These are phyloP conservation scores for Trichoderma oligosporum DNA, from an alignment of 2,329 filamentous ascomycete species.

Conservation along the genomic window DNA sequence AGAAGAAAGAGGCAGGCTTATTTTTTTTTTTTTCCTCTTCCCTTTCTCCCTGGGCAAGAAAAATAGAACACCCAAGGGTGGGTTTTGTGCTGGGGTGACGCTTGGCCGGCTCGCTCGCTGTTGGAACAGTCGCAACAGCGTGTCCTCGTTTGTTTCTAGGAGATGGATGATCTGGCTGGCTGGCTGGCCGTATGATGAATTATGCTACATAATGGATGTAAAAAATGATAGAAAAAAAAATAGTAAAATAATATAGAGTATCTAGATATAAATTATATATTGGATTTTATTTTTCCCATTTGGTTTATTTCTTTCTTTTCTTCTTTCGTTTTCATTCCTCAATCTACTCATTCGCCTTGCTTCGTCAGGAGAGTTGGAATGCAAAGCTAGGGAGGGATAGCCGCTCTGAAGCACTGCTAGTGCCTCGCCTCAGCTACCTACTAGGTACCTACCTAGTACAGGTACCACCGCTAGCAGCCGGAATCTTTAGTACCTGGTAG, in stretches of 20 bases:
- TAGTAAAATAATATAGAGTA: too few species aligned
- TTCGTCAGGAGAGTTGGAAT: conserved; percentile 4
- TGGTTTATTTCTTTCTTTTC: too few species aligned
- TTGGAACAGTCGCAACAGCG: not conserved
- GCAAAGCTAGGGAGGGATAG: not conserved
- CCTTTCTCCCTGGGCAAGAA: conserved; percentile 10
- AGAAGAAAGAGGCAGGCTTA: conserved; percentile 19
- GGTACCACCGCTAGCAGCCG: too few species aligned
- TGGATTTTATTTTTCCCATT: too few species aligned
- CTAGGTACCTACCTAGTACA: too few species aligned
- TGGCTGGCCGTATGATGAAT: not conserved
- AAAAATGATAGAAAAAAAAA: not conserved
- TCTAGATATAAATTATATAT: too few species aligned
- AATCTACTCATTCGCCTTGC: not conserved
- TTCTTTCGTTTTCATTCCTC: not conserved
- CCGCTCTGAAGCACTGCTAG: not conserved
- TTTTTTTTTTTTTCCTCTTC: too few species aligned
- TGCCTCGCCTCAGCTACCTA: not conserved
- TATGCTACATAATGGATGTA: not conserved
- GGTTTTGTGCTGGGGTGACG: conserved; percentile 19
- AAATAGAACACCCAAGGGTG: conserved; percentile 18
- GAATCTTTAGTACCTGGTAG: too few species aligned
- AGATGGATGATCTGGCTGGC: too few species aligned
- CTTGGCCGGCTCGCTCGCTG: conserved; percentile 14
- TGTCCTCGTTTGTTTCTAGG: not conserved